Percentiles rank a stretch among this genome's conserved stretches.
Evolutionary conservation across 306 rosid genomes (phyloP).

Genomic region (Abrus precatorius): DNA sequence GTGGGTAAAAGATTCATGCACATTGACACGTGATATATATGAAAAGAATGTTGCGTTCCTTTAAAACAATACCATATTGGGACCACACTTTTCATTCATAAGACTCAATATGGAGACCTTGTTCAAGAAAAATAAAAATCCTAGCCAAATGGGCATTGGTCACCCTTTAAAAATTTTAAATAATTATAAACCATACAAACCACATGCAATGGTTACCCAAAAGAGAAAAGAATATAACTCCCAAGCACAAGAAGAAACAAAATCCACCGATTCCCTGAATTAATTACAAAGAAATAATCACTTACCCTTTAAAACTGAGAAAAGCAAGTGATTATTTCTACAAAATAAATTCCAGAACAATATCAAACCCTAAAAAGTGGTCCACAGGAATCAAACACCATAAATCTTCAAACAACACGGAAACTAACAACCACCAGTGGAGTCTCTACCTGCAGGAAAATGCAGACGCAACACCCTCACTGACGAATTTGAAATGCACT

Average conservation of each 20-base stretch:
- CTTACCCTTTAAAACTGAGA: too few species aligned
- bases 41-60: background rate
- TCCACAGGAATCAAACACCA: background rate
- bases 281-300: background rate
- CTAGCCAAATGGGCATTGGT: too few species aligned
- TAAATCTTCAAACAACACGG: background rate
- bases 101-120: too few species aligned
- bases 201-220: slow-evolving; percentile 4
- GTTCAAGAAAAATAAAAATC: too few species aligned
- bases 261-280: background rate
- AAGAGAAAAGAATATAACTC: background rate
- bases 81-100: background rate
- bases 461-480: background rate
- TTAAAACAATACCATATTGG: background rate
- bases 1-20: background rate
- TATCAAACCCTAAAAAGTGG: background rate
- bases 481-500: background rate
- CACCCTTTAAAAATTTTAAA: too few species aligned
- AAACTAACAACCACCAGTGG: background rate
- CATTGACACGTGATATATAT: background rate
- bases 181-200: background rate
- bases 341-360: background rate
- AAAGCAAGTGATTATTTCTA: too few species aligned
- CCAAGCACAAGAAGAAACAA: background rate
- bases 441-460: slow-evolving; percentile 31